Base-by-base conservation (phyloP, 2,329 filamentous ascomycete species). In the Didymella pinodella region DNA sequence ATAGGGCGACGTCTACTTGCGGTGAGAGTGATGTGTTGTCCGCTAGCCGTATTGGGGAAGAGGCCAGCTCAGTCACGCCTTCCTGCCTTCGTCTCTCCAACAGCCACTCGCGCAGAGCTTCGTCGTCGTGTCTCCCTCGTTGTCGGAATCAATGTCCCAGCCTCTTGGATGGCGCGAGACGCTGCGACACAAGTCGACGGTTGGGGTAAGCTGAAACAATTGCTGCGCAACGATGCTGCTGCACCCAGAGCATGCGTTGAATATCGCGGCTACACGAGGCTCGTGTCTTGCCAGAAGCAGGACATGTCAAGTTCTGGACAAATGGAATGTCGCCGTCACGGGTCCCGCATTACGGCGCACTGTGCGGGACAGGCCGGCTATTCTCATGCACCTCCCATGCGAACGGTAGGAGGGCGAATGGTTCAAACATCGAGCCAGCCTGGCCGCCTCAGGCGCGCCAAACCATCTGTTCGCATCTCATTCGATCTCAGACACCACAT, bases 1-100 rank as follows among this genome's bases (percentile, higher is more conserved):
- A 76, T 77, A 74, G 74, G 73, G 48, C 63, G 25, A 44, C 48
- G 28, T 49, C 53, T 66, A 59, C 62, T 74, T 74, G 73, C 74
- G 74, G 74, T 77, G 73, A 74, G 70, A 65, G 58, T 68, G 71
- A 75, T 76, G 74, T 73, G 74, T 72, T 75, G 72, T 72, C 74
- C 50, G 51, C 57, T 55, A 55, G 7, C 52, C 20, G 1, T 10
- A 61, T 26, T 18, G n/a, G 64, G 68, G 44, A 38, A 22, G 47
- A 20, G 54, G 48, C 57, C 63, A 65, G 55, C 62, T 55, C 62
- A 64, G 68, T 75, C 71, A 75, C 70, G 68, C 71, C 65, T 68
- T 63, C 58, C 51, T 55, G 61, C 66, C 54, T 62, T 62, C 51
- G 51, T 49, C 62, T 63, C 62, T 65, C 41, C 66, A 65, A 65